Conservation (phyloP, 305 asterid species). For the Ilex paraguariensis region DNA sequence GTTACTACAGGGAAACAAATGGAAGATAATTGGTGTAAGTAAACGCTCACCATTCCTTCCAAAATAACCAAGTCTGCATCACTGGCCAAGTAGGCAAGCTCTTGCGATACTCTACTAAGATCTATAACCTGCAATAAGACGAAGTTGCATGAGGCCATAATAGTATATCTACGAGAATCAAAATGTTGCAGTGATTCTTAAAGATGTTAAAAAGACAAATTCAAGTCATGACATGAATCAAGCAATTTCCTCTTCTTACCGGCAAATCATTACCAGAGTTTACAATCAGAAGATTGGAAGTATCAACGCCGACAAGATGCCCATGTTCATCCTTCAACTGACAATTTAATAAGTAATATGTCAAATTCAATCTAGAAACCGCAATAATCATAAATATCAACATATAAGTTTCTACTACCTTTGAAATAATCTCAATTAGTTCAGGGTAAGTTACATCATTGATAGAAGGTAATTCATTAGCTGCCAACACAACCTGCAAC, state of each 20-base stretch:
- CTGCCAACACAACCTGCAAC: constrained; percentile 86
- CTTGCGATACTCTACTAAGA: constrained; percentile 85
- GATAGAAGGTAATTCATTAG: constrained; percentile 93
- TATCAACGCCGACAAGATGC: constrained; percentile 76
- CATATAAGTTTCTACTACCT: constrained; percentile 42
- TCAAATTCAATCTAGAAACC: constrained; percentile 16
- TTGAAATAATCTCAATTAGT: constrained; percentile 63
- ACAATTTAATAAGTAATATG: constrained; percentile 12
- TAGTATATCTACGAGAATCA: constrained; percentile 12
- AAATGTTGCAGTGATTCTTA: not conserved
- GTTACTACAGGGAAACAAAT: no score
- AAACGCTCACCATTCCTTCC: constrained; percentile 88
- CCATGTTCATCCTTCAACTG: constrained; percentile 90
- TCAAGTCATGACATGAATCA: not conserved
- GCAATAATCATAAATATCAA: not conserved
- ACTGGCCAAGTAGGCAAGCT: constrained; percentile 80
- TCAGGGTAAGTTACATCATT: constrained; percentile 83
- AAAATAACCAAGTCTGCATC: constrained; percentile 87
- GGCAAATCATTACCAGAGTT: constrained; percentile 96
- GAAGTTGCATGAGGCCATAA: constrained; percentile 5
- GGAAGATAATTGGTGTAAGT: no score
- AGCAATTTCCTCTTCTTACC: constrained; percentile 42
- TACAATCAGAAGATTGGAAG: constrained; percentile 74
- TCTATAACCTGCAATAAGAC: constrained; percentile 64
- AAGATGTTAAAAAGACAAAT: not conserved